Base-by-base conservation (phyloP, 306 rosid genomes). In the Urtica urens region DNA sequence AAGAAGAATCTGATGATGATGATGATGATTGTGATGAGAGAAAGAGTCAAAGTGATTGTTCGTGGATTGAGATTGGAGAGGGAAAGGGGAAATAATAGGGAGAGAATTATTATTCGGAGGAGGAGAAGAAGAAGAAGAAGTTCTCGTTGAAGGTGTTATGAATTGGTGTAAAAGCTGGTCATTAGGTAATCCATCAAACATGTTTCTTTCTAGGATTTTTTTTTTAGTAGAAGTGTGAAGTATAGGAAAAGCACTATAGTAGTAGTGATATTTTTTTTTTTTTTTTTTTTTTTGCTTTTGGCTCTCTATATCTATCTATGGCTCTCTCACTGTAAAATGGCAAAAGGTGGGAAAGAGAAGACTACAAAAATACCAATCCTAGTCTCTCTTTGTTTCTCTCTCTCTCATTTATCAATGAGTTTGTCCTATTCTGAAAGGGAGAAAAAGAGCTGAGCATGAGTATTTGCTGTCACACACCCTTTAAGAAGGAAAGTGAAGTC, bases 101-200 rank as follows among this genome's bases (percentile, higher is more conserved):
- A 49, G 82, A 78, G 69, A 71, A 13, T 35, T 35, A n/a, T n/a
- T n/a, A n/a, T n/a, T n/a, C n/a, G n/a, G 72, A 16, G 73, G 85
- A 7, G 70, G 66, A 13, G 57, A 20, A 7, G 57, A 16, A 29
- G 86, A 43, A 15, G 57, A 58, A 12, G 39, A 35, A 5, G 40
- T 7, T 35, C 7, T 5, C 51, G 78, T 78, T 42, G 94, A 77
- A 26, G 94, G 70, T 25, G 79, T 69, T 62, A 80, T 76, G 93
- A 87, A 76, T 60, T 83, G 94, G 77, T 80, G 94, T 73, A 83
- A n/a, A n/a, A n/a, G 68, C 56, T 83, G 96, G 22, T 88, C 94
- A 23, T 83, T 83, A 28, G 93, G 77, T 20, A 72, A 81, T 77
- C 87, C 97, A 77, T 88, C 78, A 38, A 81, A 84, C 95, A 84